Evolutionary conservation across 192 early-diverging fungal species (phyloP).

Genomic region (Fimicolochytrium jonesii): DNA sequence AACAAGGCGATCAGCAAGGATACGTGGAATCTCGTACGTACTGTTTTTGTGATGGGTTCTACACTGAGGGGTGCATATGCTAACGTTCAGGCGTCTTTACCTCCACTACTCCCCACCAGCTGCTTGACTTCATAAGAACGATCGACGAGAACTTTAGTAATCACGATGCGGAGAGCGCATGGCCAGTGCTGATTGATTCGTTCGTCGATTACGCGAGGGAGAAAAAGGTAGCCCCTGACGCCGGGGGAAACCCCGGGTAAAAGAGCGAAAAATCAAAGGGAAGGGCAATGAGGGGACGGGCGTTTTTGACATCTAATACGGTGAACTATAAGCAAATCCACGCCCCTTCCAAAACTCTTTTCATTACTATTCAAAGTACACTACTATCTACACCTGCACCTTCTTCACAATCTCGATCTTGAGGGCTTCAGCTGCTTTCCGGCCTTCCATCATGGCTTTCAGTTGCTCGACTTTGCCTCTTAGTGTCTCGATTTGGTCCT

Average conservation of each 20-base stretch:
- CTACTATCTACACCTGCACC: too few species aligned
- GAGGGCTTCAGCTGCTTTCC: too few species aligned
- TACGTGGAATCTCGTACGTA: constrained; percentile 60
- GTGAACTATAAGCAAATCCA: too few species aligned
- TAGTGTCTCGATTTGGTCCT: constrained; percentile 8
- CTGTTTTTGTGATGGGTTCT: not conserved
- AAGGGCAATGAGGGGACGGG: too few species aligned
- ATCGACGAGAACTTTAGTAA: constrained; percentile 56
- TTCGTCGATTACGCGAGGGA: constrained; percentile 42
- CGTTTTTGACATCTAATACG: too few species aligned
- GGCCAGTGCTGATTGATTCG: constrained; percentile 81
- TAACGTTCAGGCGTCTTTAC: not conserved
- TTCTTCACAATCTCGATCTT: too few species aligned
- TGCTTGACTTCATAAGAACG: constrained; percentile 68
- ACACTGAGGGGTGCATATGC: not conserved
- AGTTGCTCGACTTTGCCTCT: not conserved
- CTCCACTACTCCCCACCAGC: constrained; percentile 41
- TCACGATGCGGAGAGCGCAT: constrained; percentile 77
- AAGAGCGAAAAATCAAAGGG: too few species aligned
- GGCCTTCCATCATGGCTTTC: not conserved
- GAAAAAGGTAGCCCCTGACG: not conserved
- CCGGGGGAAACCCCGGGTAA: too few species aligned
- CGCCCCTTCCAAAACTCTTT: too few species aligned
- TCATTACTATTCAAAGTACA: too few species aligned
- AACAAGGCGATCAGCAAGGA: constrained; percentile 75